phyloP scores from a whole-genome alignment of 352 stramenopile species.

The Detonula confervacea region DNA sequence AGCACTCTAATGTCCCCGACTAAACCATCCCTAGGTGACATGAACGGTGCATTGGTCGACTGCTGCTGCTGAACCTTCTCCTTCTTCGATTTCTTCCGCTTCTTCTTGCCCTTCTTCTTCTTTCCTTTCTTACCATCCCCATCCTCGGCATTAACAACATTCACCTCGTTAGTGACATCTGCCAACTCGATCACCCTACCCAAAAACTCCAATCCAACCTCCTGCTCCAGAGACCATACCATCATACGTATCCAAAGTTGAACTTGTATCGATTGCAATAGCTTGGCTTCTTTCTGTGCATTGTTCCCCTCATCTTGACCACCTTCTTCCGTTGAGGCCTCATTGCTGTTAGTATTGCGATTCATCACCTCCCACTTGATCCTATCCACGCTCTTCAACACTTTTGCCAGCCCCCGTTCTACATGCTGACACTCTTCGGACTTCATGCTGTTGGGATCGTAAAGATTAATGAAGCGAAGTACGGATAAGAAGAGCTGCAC shows the following conservation, averaged over 20 bases:
- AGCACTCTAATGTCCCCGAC: constrained; percentile 40
- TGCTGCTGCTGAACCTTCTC: not conserved
- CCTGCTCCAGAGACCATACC: constrained; percentile 38
- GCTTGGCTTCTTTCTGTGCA: constrained; percentile 2
- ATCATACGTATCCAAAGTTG: constrained; percentile 58
- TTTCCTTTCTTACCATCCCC: not conserved
- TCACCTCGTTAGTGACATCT: not conserved
- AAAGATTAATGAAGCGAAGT: constrained; percentile 21
- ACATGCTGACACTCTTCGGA: constrained; percentile 9
- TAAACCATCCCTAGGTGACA: constrained; percentile 28
- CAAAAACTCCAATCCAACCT: constrained; percentile 42
- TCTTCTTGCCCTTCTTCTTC: constrained; percentile 10
- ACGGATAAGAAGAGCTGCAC: constrained; percentile 24
- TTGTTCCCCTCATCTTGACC: not conserved
- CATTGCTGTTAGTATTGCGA: constrained; percentile 9
- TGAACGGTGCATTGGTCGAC: not conserved
- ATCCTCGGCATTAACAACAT: not conserved
- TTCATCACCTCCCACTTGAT: constrained; percentile 41
- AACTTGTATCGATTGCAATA: constrained; percentile 40
- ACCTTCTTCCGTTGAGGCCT: not conserved
- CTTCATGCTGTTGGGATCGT: constrained; percentile 2
- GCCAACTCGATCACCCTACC: constrained; percentile 10
- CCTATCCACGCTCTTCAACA: constrained; percentile 29
- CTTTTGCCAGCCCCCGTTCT: constrained; percentile 5
- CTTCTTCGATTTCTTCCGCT: constrained; percentile 17